Evolutionary conservation across 2,329 filamentous ascomycete genomes (phyloP).

Genomic region (Thielaviopsis punctulata): DNA sequence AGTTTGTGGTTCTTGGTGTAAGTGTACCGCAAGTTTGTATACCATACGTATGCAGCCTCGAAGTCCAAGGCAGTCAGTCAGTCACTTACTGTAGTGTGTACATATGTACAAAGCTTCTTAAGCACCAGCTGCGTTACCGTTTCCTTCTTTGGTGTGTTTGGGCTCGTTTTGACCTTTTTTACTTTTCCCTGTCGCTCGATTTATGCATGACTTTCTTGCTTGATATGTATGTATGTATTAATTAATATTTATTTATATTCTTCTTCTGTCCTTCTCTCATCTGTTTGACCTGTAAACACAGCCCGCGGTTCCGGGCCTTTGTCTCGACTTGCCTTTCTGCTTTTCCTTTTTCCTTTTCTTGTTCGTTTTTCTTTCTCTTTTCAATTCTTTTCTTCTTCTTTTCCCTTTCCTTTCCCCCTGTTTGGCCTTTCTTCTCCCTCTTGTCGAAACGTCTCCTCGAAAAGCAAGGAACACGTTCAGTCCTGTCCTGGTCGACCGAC

Average conservation of each 20-base stretch:
- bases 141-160: not conserved
- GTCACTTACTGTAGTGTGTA: no score
- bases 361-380: not conserved
- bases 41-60: no score
- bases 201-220: not conserved
- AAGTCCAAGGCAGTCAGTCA: no score
- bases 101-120: no score
- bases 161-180: not conserved
- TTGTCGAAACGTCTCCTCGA: not conserved
- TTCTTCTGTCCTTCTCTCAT: not conserved
- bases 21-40: no score
- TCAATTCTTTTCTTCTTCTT: not conserved
- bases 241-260: no score
- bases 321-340: no score
- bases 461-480: not conserved
- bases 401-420: constrained; percentile 2
- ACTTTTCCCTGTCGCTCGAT: not conserved
- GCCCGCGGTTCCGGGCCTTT: not conserved
- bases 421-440: constrained; percentile 1
- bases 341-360: not conserved
- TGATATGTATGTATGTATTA: no score
- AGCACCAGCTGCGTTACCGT: not conserved
- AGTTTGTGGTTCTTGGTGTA: no score
- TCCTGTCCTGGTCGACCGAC: no score
- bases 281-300: not conserved